Evolutionary conservation across 352 stramenopile species (phyloP), one percentile per base, ranked within the genome.

Genomic region (Phytophthora constricta): DNA sequence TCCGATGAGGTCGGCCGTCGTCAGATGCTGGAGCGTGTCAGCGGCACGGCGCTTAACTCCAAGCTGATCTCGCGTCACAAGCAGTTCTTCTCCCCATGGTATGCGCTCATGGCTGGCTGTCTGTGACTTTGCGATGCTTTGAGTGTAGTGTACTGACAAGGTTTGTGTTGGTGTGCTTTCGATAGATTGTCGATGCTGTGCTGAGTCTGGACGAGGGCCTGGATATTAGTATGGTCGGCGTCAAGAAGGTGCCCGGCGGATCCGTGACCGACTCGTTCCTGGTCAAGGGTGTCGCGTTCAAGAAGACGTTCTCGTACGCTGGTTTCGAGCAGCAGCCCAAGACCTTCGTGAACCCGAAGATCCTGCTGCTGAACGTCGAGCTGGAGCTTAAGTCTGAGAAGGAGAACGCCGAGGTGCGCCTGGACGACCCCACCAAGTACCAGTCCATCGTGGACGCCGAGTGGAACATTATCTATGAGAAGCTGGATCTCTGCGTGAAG

Each of bases 261-360:
- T 98, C 97, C 43, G 97, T 99, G 26, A 98, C 94, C 54, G 95
- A 99, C 74, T 99, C 96, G 56, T 99, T 99, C 77, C 82, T 99
- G 5, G 97, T 99, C 13, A 86, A 97, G 58, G 97, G 97, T 25
- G 98, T 99, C 3, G 98, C 98, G 3, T 99, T 99, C 87, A 98
- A 99, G 82, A 99, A 99, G 82, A 99, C 98, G 23, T 99, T 99
- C 74, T 98, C 92, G 53, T 99, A 99, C 76, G 98, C 98, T 8
- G 98, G 98, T n/a, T 99, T 99, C 72, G 98, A 99, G 82, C 97
- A 99, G 90, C 98, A 99, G 91, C 98, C 97, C 42, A 99, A 99
- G 84, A 89, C 89, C 51, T 99, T 99, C 72, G 72, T 80, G 16
- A 93, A 98, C 80, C 97, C 97, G 1, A 98, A 98, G 72, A 97